Evolutionary conservation across 345 rosid species (phyloP).

Genomic region (Nasturtium officinale): DNA sequence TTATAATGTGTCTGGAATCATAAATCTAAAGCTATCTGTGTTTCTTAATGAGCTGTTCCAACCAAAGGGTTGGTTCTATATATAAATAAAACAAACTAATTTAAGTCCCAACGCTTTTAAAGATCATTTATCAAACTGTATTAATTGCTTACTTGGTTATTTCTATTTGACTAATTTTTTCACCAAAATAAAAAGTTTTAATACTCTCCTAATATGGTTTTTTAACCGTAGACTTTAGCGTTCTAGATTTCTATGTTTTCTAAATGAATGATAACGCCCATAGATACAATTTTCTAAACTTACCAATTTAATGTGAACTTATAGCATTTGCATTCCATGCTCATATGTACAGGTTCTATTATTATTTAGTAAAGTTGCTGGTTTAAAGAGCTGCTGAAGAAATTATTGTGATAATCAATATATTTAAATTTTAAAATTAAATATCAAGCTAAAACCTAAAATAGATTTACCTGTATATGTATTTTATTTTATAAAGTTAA

Average conservation of each 20-base stretch:
- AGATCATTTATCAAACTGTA: slow-evolving; percentile 6
- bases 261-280: neutral
- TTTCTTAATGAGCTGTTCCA: slow-evolving; percentile 23
- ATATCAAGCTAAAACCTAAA: neutral
- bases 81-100: slow-evolving; percentile 9
- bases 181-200: neutral
- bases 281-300: neutral
- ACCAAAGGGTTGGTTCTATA: slow-evolving; percentile 13
- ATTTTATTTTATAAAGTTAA: too few species aligned
- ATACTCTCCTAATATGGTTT: neutral
- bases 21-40: neutral
- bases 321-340: neutral
- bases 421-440: neutral
- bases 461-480: too few species aligned
- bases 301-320: neutral
- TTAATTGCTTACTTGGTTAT: slow-evolving; percentile 10
- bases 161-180: slow-evolving; percentile 13
- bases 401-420: neutral
- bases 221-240: slow-evolving; percentile 12
- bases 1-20: slow-evolving; percentile 6
- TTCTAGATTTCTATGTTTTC: neutral
- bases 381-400: neutral
- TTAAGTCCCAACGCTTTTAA: slow-evolving; percentile 22
- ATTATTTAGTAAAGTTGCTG: neutral
- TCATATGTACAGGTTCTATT: neutral